Evolutionary conservation across 2,329 filamentous ascomycete genomes (phyloP), one percentile per base, ranked within the genome.

Genomic region (Delphinella strobiligena): DNA sequence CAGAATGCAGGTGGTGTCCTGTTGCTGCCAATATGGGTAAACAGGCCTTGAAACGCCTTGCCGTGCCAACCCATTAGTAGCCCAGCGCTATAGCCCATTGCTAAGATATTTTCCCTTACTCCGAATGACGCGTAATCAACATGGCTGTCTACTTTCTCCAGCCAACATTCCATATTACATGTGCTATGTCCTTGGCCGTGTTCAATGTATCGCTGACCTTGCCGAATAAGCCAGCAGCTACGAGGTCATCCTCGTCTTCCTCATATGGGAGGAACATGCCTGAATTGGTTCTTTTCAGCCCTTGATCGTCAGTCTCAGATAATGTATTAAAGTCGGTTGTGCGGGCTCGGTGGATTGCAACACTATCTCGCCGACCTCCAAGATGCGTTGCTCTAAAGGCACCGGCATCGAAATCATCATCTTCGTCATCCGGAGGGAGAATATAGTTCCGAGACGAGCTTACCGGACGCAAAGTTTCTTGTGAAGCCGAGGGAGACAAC

Each of bases 251-350:
- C 47, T 86, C 82, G 44, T 77, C 77, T 50, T 87, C 81, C 50
- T 87, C 82, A 50, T 80, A 82, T 5, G 86, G 84, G 82, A 93
- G 88, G 52, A 93, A 82, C 84, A 93, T 93, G 49, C 86, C 87
- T 30, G 85, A 91, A 37, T 78, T 69, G 15, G 85, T 93, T 49
- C 87, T 73, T 46, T 80, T 77, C 68, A 93, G 79, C 79, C 58
- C 56, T n/a, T 49, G 42, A 17, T 55, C 54, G 9, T 63, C 61
- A 3, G 71, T 61, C 37, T 38, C 72, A 72, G 34, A 77, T 67
- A 19, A 76, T 71, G 9, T 74, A 43, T 18, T 48, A 45, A 30
- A 43, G 38, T 19, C 35, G 42, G 29, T 45, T 12, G 47, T 48
- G 19, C 49, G 41, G 22, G 42, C 45, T 34, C 43, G 42, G 17